Percentiles rank a stretch among this genome's conserved stretches.
These are phyloP conservation scores for Leishmania guyanensis DNA, from an alignment of 208 protist species.

Conservation along the genomic window DNA sequence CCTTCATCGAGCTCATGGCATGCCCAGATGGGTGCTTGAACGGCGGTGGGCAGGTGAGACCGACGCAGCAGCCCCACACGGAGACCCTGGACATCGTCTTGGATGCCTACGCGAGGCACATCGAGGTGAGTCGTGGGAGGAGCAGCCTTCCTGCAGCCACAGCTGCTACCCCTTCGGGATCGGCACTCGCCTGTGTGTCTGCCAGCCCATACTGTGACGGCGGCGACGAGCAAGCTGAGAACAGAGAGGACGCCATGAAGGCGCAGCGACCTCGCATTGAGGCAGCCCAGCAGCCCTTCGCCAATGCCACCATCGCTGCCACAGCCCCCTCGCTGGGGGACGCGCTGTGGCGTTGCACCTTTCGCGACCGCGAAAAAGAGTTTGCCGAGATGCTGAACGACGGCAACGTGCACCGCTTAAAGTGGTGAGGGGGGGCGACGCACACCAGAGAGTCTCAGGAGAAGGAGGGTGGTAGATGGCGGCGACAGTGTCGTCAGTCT, in stretches of 20 bases:
- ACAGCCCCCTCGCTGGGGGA: conserved; percentile 33
- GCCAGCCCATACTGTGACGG: not conserved
- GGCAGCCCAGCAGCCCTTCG: conserved; percentile 29
- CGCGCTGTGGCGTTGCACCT: conserved; percentile 50
- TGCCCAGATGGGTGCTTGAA: conserved; percentile 98
- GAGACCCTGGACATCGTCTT: conserved; percentile 23
- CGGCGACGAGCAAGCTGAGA: not conserved
- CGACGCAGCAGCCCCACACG: conserved; percentile 18
- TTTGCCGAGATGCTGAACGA: conserved; percentile 67
- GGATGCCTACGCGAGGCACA: conserved; percentile 11
- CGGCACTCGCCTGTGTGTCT: not conserved
- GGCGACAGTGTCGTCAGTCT: not conserved
- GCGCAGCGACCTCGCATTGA: not conserved
- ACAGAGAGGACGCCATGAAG: not conserved
- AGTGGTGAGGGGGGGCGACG: conserved; percentile 44
- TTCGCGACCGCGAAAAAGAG: conserved; percentile 77
- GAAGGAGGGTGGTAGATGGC: not conserved
- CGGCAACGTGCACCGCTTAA: conserved; percentile 71
- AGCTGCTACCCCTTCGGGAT: not conserved
- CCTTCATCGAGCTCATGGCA: conserved; percentile 98
- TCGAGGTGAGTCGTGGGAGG: not conserved
- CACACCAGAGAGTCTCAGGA: not conserved
- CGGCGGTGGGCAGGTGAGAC: conserved; percentile 94
- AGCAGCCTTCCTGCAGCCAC: not conserved
- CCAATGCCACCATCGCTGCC: conserved; percentile 24